Evolutionary conservation across 1,139 yeast species (phyloP).

Genomic region (Suhomyces wounanorum): DNA sequence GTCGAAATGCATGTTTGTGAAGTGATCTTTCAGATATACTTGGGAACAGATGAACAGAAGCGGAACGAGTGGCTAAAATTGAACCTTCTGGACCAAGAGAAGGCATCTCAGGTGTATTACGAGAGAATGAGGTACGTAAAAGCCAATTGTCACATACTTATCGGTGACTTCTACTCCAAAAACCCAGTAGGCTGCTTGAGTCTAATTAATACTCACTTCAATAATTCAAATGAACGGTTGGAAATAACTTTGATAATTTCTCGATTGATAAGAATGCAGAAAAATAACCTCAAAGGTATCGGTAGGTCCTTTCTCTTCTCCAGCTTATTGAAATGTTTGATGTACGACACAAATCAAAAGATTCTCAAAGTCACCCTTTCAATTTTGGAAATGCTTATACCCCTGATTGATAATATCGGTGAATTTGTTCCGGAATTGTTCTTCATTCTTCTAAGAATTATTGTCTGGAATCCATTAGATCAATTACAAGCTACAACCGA

Average conservation of each 20-base stretch:
- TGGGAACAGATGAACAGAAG: constrained; percentile 21
- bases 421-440: constrained; percentile 45
- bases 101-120: constrained; percentile 34
- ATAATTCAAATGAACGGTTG: constrained; percentile 32
- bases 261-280: constrained; percentile 23
- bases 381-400: constrained; percentile 54
- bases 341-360: constrained; percentile 47
- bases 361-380: constrained; percentile 46
- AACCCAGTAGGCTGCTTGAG: constrained; percentile 35
- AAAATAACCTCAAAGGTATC: background rate
- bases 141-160: constrained; percentile 42
- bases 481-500: background rate
- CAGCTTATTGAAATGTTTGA: constrained; percentile 38
- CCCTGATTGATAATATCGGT: constrained; percentile 45
- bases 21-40: constrained; percentile 32
- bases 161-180: constrained; percentile 42
- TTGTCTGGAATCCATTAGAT: constrained; percentile 28
- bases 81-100: constrained; percentile 21
- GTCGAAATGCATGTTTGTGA: constrained; percentile 32
- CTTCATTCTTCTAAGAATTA: constrained; percentile 47
- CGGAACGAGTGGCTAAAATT: constrained; percentile 16
- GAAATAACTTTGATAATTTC: constrained; percentile 38
- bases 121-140: constrained; percentile 54
- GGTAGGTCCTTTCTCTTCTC: background rate
- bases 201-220: constrained; percentile 35